Evolutionary conservation across 2,329 filamentous ascomycete species (phyloP), one percentile per base, ranked within the genome.

Genomic region (Apiospora malaysiana): DNA sequence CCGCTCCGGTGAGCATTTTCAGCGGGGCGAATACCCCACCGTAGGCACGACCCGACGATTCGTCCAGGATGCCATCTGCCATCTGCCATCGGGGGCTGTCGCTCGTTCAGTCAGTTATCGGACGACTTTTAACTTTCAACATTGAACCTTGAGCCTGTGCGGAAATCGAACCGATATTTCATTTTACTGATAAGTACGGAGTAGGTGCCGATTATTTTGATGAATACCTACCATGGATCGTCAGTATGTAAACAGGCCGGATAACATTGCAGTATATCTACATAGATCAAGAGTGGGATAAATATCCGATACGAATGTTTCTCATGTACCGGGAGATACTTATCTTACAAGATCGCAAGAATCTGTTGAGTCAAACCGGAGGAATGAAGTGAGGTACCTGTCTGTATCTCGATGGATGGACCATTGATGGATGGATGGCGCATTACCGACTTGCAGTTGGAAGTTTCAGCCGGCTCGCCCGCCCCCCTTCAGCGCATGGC

Each of bases 1-100:
- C 67, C 67, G 67, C 67, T 68, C 67, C 66, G 66, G 66, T 40
- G 46, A 68, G 66, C 18, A 49, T 42, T 68, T 40, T 37, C 46
- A 42, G 47, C 67, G 67, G 67, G 67, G 67, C 46, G 42, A 67
- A 18, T 42, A 40, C 27, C 56, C 56, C 56, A 63, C 56, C 56
- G 27, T 5, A 37, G 32, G 27, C 32, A 40, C 56, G 9, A 63
- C 56, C 56, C 32, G 56, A 40, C 56, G 56, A 14, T 40, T 40
- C 18, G 56, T 40, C 9, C 56, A 59, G 51, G 16, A 6, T 37
- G 51, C 51, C 16, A 37, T 59, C 51, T n/a, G n/a, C n/a, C n/a
- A n/a, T n/a, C n/a, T n/a, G n/a, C n/a, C 16, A 37, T 59, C 51
- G 27, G 51, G 16, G 51, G 16, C 51, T 40, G 32, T 63, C 56